A percentile compares a stretch with the other conserved stretches of the same genome.
phyloP scores from a whole-genome alignment of 257 asterid genomes.

The Fraxinus cuspidata region DNA sequence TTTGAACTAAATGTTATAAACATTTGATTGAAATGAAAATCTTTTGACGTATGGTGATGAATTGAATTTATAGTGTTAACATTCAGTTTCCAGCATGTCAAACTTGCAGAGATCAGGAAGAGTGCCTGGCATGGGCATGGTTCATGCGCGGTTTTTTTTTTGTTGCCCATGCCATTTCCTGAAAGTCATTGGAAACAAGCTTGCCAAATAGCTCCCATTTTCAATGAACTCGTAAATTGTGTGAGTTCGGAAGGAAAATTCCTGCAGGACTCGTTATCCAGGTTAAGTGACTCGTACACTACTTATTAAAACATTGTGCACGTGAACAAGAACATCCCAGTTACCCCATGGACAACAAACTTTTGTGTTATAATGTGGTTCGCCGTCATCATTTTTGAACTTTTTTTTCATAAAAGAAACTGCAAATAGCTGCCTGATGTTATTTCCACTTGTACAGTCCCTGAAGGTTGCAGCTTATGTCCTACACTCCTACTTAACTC shows the following conservation, averaged over 20 bases:
- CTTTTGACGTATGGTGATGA: conserved; percentile 14
- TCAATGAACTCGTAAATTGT: conserved; percentile 87
- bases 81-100: conserved; percentile 11
- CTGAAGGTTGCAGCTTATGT: conserved; percentile 6
- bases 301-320: background rate
- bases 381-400: background rate
- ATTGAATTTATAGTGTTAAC: background rate
- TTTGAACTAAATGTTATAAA: background rate
- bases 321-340: conserved; percentile 4
- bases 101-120: conserved; percentile 72
- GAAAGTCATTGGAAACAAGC: conserved; percentile 77
- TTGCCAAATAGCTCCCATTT: conserved; percentile 92
- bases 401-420: background rate
- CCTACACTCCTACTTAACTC: background rate
- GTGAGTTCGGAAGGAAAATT: conserved; percentile 83
- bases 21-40: conserved; percentile 18
- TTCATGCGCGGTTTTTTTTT: conserved; percentile 88
- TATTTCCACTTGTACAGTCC: conserved; percentile 4
- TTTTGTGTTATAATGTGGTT: no score
- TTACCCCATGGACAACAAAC: no score
- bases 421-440: background rate
- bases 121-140: conserved; percentile 79
- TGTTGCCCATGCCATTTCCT: conserved; percentile 77
- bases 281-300: conserved; percentile 40
- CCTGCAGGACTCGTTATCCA: conserved; percentile 84